Conservation (phyloP, 2,329 filamentous ascomycete species). For the Ceratocystis lukuohia region DNA sequence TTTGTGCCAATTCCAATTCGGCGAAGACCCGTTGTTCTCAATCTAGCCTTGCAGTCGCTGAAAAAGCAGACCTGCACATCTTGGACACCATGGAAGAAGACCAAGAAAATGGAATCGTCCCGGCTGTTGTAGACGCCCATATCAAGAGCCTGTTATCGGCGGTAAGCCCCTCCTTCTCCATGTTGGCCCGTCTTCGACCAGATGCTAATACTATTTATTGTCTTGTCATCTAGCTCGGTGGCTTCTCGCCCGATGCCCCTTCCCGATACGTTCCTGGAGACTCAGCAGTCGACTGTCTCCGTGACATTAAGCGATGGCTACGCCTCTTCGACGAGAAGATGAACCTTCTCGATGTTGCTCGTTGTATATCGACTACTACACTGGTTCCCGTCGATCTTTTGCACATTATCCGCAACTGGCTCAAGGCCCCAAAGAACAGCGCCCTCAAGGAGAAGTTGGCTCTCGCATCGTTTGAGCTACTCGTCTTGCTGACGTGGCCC, state of each 20-base stretch:
- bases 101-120: slow-evolving; percentile 47
- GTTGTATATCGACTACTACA: slow-evolving; percentile 84
- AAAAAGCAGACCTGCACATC: not conserved
- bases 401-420: slow-evolving; percentile 75
- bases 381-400: slow-evolving; percentile 80
- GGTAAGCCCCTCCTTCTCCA: slow-evolving; percentile 40
- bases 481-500: slow-evolving; percentile 91
- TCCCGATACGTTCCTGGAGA: slow-evolving; percentile 81
- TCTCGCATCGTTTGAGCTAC: slow-evolving; percentile 74
- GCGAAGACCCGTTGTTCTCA: not conserved
- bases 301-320: slow-evolving; percentile 90
- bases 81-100: slow-evolving; percentile 6
- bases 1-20: too few relatives aligned
- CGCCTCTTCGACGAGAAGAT: slow-evolving; percentile 87
- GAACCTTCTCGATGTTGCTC: slow-evolving; percentile 86
- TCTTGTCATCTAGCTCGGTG: slow-evolving; percentile 55
- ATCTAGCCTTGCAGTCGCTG: not conserved
- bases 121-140: slow-evolving; percentile 85
- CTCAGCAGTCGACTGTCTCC: slow-evolving; percentile 79
- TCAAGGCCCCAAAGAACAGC: slow-evolving; percentile 56
- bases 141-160: slow-evolving; percentile 89
- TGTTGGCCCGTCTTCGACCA: slow-evolving; percentile 3
- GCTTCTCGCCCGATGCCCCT: slow-evolving; percentile 63
- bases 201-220: slow-evolving; percentile 20
- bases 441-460: slow-evolving; percentile 66